Percentiles rank a stretch among this genome's conserved stretches.
phyloP scores from a whole-genome alignment of 176 grass and related monocot species.

The Cenchrus purpureus region DNA sequence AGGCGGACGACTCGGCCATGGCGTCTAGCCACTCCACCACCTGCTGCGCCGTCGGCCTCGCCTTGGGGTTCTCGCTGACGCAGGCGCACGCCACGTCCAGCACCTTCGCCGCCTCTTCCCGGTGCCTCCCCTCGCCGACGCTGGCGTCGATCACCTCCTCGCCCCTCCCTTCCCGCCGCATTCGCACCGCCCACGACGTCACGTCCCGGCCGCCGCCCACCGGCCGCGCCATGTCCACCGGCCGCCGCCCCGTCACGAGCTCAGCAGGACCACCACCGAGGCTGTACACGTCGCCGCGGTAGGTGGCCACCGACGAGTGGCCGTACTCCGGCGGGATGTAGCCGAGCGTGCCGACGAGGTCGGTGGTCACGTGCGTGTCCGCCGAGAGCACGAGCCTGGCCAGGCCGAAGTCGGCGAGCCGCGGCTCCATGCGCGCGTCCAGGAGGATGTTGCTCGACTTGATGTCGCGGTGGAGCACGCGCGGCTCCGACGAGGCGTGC shows the following conservation, averaged over 20 bases:
- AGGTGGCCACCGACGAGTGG: conserved; percentile 38
- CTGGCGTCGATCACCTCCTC: conserved; percentile 46
- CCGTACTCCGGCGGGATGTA: conserved; percentile 83
- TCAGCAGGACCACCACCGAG: conserved; percentile 75
- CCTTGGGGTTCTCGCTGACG: conserved; percentile 41
- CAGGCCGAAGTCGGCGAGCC: conserved; percentile 74
- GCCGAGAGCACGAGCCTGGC: conserved; percentile 44
- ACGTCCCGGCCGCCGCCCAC: conserved; percentile 32
- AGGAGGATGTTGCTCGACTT: conserved; percentile 92
- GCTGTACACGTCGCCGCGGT: conserved; percentile 78
- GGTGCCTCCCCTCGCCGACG: background rate
- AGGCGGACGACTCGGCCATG: background rate
- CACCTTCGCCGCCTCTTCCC: conserved; percentile 42
- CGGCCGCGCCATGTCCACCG: conserved; percentile 48
- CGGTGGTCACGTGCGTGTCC: conserved; percentile 68
- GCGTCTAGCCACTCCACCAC: conserved; percentile 45
- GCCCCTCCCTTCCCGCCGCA: conserved; percentile 37
- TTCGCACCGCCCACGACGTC: conserved; percentile 49
- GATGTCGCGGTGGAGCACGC: conserved; percentile 76
- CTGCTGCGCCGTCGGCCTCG: conserved; percentile 48
- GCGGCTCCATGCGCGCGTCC: conserved; percentile 49
- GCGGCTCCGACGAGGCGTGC: conserved; percentile 60
- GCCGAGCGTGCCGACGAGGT: conserved; percentile 69
- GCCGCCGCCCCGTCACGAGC: conserved; percentile 59
- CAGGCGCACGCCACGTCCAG: conserved; percentile 53